These are phyloP conservation scores for Sarocladiaceae sp. DNA, from an alignment of 2,329 filamentous ascomycete genomes.

Conservation along the genomic window DNA sequence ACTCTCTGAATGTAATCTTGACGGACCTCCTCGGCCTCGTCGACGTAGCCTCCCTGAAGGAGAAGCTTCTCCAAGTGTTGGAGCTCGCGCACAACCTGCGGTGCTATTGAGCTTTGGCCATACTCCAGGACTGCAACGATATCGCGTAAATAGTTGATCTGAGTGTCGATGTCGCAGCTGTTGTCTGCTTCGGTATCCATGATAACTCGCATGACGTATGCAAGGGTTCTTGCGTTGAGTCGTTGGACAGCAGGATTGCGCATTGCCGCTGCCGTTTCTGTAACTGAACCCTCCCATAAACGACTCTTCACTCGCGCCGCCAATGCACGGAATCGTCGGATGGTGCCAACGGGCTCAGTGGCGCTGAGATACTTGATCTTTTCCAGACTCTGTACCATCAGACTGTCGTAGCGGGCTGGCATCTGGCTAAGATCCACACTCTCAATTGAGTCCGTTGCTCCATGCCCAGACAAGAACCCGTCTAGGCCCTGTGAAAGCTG, in stretches of 20 bases:
- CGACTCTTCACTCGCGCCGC: background rate
- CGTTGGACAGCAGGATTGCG: background rate
- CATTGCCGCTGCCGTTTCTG: background rate
- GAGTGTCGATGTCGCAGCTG: background rate
- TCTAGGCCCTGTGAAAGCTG: background rate
- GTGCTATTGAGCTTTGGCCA: background rate
- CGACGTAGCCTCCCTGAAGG: background rate
- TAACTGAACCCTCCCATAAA: background rate
- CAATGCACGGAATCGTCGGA: background rate
- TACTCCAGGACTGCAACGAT: background rate
- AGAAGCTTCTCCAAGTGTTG: background rate
- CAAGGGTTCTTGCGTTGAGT: background rate
- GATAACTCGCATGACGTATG: background rate
- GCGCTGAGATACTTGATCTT: background rate
- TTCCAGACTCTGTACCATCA: background rate
- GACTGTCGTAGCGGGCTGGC: background rate
- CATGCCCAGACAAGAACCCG: background rate
- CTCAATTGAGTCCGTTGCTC: background rate
- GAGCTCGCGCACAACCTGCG: background rate
- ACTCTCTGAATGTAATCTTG: background rate
- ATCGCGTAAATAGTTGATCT: background rate
- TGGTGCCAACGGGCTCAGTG: background rate
- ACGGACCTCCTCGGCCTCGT: background rate
- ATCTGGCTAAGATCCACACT: background rate
- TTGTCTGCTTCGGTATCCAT: background rate